Evolutionary conservation across 2,329 filamentous ascomycete genomes (phyloP).

Genomic region (Aureobasidium zeae): DNA sequence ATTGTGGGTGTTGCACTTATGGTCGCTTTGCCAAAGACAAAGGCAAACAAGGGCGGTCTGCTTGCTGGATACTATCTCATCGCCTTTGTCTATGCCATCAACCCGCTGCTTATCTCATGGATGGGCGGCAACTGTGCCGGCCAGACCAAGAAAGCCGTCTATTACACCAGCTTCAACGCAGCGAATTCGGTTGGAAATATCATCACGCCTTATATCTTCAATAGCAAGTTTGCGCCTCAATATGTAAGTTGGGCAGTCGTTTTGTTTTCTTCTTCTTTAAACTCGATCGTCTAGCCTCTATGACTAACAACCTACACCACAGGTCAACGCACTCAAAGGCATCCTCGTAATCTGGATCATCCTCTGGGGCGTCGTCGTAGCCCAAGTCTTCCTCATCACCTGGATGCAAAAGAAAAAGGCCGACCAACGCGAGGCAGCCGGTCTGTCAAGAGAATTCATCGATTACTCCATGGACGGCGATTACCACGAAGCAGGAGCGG

Average conservation of each 20-base stretch:
- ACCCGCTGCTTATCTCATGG: conserved; percentile 15
- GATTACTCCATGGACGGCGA: conserved; percentile 14
- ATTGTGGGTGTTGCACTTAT: conserved; percentile 15
- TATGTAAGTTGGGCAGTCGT: conserved; percentile 15
- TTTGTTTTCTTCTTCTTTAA: too few relatives aligned
- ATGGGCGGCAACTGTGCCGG: conserved; percentile 16
- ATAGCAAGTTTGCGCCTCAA: conserved; percentile 15
- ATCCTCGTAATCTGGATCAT: conserved; percentile 15
- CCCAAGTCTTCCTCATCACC: conserved; percentile 2
- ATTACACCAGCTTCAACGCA: conserved; percentile 15
- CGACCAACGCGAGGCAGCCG: conserved; percentile 15
- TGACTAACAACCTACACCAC: too few relatives aligned
- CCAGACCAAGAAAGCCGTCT: conserved; percentile 17
- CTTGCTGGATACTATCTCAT: conserved; percentile 16
- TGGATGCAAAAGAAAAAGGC: conserved; percentile 16
- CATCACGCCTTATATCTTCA: conserved; percentile 17
- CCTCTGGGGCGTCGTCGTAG: conserved; percentile 7
- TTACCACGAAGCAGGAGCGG: conserved; percentile 15
- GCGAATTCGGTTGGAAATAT: conserved; percentile 16
- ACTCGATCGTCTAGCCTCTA: not conserved
- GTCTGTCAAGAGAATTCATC: conserved; percentile 4
- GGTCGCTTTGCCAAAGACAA: conserved; percentile 16
- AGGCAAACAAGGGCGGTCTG: conserved; percentile 16
- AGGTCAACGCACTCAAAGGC: conserved; percentile 16
- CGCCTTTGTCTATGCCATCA: conserved; percentile 16